Evolutionary conservation across 345 rosid genomes (phyloP).

Genomic region (Citropsis articulata): DNA sequence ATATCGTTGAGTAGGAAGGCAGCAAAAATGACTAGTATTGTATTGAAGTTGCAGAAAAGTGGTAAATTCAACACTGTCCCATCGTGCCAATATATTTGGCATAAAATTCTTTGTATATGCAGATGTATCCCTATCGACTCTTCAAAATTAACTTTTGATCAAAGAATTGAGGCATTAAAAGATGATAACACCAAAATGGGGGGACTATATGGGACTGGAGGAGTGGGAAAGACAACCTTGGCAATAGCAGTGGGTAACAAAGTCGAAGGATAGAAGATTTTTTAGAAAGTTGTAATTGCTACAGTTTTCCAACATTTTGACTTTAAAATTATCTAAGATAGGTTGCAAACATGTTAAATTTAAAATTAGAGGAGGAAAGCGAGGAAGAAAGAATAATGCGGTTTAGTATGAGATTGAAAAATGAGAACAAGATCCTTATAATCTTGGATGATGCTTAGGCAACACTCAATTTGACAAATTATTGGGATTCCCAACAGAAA

Average conservation of each 20-base stretch:
- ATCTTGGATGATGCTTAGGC: constrained; percentile 24
- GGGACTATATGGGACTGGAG: constrained; percentile 20
- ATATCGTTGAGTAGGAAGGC: not conserved
- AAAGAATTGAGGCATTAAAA: not conserved
- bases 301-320: not conserved
- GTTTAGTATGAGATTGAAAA: not conserved
- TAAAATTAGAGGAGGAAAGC: not conserved
- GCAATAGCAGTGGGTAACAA: not conserved
- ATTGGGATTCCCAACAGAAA: constrained; percentile 12
- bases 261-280: not conserved
- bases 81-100: not conserved
- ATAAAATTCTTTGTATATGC: not conserved
- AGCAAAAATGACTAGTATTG: not conserved
- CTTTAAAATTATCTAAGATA: not conserved
- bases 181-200: not conserved
- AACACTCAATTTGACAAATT: not conserved
- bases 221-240: not conserved
- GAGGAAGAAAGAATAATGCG: not conserved
- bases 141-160: not conserved
- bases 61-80: not conserved
- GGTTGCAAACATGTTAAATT: not conserved
- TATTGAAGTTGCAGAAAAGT: not conserved
- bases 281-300: constrained; percentile 1
- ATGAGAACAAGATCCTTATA: constrained; percentile 14
- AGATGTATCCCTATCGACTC: not conserved